Conservation (phyloP, 495 filamentous ascomycete species). For the Podospora conica region DNA sequence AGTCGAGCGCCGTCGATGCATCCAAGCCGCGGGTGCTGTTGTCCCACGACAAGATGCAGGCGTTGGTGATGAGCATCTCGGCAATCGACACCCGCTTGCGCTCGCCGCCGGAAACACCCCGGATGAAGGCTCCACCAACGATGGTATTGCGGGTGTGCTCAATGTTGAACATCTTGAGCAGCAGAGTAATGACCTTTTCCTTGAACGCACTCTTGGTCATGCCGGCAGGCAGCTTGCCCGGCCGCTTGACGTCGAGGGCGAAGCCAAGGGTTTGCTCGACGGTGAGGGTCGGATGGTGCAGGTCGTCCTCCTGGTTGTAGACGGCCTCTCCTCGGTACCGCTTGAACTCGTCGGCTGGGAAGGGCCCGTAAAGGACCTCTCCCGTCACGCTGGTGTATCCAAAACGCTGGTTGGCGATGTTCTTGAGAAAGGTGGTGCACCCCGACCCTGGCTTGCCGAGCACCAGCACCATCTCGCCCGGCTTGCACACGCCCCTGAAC, state of each 20-base stretch:
- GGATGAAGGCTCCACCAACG: constrained; percentile 73
- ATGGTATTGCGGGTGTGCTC: constrained; percentile 75
- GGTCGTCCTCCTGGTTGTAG: constrained; percentile 81
- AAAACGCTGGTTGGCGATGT: constrained; percentile 71
- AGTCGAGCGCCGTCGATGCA: constrained; percentile 72
- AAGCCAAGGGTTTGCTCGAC: constrained; percentile 80
- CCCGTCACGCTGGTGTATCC: constrained; percentile 74
- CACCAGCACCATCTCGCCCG: constrained; percentile 88
- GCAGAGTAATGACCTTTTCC: constrained; percentile 57
- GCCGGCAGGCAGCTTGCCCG: constrained; percentile 62
- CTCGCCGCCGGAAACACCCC: constrained; percentile 83
- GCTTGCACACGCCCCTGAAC: constrained; percentile 52
- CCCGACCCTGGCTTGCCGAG: constrained; percentile 80
- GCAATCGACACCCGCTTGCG: constrained; percentile 72
- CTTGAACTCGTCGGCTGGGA: constrained; percentile 50
- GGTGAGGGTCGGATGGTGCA: constrained; percentile 75
- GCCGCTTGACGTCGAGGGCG: constrained; percentile 74
- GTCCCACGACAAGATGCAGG: constrained; percentile 71
- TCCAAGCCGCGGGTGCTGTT: constrained; percentile 82
- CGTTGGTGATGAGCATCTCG: constrained; percentile 66
- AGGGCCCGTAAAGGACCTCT: constrained; percentile 74
- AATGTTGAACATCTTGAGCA: constrained; percentile 87
- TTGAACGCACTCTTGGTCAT: constrained; percentile 64
- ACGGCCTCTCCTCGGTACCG: constrained; percentile 74
- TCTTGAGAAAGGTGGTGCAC: constrained; percentile 83